Conservation (phyloP, 441 rosid species). For the Populus trichocarpa region DNA sequence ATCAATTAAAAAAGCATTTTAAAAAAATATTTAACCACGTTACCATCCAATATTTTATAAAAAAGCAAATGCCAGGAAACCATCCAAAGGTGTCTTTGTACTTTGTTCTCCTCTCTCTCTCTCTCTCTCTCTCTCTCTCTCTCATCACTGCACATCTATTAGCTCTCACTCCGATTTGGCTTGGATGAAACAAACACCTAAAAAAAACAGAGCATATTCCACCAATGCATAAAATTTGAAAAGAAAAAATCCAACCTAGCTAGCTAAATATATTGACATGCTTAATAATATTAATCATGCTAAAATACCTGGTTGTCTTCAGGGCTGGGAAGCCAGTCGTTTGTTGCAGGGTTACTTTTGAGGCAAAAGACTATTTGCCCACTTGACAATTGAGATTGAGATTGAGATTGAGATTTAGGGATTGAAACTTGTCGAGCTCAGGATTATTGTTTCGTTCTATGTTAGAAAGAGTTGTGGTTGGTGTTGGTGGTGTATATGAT, state of each 20-base stretch:
- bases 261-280: no score
- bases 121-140: not conserved
- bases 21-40: no score
- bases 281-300: no score
- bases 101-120: not conserved
- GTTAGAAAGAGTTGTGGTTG: conserved; percentile 12
- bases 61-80: no score
- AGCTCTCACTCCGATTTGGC: conserved; percentile 56
- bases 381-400: conserved; percentile 27
- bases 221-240: no score
- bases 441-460: conserved; percentile 28
- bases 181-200: conserved; percentile 37
- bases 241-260: no score
- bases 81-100: not conserved
- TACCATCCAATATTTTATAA: no score
- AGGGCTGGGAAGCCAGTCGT: conserved; percentile 53
- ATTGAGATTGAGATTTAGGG: conserved; percentile 52
- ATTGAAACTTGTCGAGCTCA: conserved; percentile 47
- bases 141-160: conserved; percentile 23
- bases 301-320: conserved; percentile 30
- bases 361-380: conserved; percentile 20
- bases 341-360: conserved; percentile 62
- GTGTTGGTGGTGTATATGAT: conserved; percentile 9
- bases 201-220: not conserved
- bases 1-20: not conserved